A percentile compares a stretch with the other conserved stretches of the same genome.
Evolutionary conservation across 768 basidiomycete species (phyloP).

Genomic region (Kwoniella bestiolae): DNA sequence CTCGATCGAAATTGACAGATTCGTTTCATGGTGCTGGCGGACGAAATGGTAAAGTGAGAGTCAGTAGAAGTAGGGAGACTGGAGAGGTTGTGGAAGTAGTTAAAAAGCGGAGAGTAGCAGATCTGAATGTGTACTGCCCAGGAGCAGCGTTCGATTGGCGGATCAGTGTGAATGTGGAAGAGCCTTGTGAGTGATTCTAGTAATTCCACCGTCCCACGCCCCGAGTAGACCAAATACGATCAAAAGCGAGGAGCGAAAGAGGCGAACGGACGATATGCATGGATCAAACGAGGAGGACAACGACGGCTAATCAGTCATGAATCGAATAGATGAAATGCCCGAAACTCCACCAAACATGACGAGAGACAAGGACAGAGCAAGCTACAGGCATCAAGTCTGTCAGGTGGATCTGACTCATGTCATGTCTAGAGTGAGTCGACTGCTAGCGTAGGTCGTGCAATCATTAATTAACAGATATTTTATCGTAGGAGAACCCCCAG

Average conservation of each 20-base stretch:
- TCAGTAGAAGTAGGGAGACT: conserved; percentile 80
- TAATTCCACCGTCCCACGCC: too few relatives aligned
- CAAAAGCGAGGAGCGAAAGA: too few relatives aligned
- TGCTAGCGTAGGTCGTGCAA: too few relatives aligned
- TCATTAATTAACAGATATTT: not conserved
- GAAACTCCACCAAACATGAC: conserved; percentile 24
- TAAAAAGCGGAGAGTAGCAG: conserved; percentile 79
- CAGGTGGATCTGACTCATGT: conserved; percentile 94
- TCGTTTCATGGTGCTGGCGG: conserved; percentile 65
- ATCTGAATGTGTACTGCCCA: conserved; percentile 85
- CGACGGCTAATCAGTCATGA: not conserved
- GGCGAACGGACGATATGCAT: too few relatives aligned
- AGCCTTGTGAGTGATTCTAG: conserved; percentile 67
- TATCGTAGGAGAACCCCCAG: conserved; percentile 4
- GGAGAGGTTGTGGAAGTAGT: conserved; percentile 69
- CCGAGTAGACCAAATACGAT: too few relatives aligned
- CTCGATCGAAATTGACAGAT: conserved; percentile 77
- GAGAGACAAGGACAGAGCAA: conserved; percentile 83
- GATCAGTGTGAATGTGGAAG: conserved; percentile 88
- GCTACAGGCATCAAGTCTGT: conserved; percentile 92
- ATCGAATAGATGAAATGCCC: conserved; percentile 42
- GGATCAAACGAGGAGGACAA: too few relatives aligned
- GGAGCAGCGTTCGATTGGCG: conserved; percentile 86
- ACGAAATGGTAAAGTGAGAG: conserved; percentile 69
- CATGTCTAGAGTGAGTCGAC: conserved; percentile 62